A percentile compares a stretch with the other conserved stretches of the same genome.
These are phyloP conservation scores for Phytopythium mirpurense DNA, from an alignment of 352 stramenopile genomes.

Conservation along the genomic window DNA sequence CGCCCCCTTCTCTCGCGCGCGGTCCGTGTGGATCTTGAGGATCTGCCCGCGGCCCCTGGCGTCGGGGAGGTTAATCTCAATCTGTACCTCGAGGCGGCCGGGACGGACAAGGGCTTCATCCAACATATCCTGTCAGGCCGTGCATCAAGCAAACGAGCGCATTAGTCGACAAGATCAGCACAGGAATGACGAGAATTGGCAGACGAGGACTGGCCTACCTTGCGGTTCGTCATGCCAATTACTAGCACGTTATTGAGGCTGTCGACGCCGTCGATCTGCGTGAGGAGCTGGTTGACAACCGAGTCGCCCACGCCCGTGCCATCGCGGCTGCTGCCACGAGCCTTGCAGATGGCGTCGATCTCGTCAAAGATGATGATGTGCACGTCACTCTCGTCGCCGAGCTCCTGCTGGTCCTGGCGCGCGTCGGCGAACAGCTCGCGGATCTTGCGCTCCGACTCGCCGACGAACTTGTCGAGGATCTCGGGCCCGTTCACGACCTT, in stretches of 20 bases:
- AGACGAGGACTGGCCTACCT: constrained; percentile 45
- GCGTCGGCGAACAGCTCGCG: constrained; percentile 97
- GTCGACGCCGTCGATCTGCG: constrained; percentile 99
- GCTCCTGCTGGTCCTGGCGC: constrained; percentile 77
- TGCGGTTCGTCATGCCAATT: constrained; percentile 99
- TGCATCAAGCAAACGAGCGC: neutral
- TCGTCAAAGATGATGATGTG: constrained; percentile 99
- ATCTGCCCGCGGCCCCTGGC: constrained; percentile 95
- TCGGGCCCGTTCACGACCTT: constrained; percentile 99
- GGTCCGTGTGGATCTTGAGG: constrained; percentile 97
- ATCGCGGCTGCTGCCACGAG: constrained; percentile 90
- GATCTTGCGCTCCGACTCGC: constrained; percentile 98
- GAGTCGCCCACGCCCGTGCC: constrained; percentile 96
- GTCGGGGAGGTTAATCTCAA: constrained; percentile 99
- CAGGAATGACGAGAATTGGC: too few species aligned
- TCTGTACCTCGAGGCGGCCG: constrained; percentile 98
- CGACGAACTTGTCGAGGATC: constrained; percentile 99
- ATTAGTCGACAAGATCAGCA: neutral
- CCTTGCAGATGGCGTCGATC: constrained; percentile 99
- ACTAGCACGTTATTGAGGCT: constrained; percentile 99
- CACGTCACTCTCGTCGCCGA: constrained; percentile 96
- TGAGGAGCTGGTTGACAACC: constrained; percentile 99
- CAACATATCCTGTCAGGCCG: constrained; percentile 69
- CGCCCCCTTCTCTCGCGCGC: constrained; percentile 64
- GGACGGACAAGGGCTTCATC: constrained; percentile 97